Percentiles rank a stretch among this genome's conserved stretches.
phyloP scores from a whole-genome alignment of 2,329 filamentous ascomycete species.

The Colletotrichum tofieldiae region DNA sequence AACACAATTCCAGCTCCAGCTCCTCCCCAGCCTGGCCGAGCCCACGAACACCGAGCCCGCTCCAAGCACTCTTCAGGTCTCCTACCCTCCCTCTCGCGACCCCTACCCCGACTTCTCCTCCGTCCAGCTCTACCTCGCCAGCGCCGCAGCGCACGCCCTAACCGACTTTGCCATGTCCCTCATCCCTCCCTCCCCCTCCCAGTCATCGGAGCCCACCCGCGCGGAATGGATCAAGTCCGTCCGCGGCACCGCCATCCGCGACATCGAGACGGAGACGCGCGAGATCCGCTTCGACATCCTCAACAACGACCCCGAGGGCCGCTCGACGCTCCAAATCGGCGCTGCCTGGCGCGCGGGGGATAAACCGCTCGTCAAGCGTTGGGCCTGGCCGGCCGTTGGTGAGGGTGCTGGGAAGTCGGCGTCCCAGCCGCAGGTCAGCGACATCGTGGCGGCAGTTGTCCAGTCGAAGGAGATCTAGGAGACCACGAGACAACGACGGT shows the following conservation, averaged over 20 bases:
- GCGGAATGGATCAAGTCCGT: conserved; percentile 50
- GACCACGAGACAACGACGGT: not conserved
- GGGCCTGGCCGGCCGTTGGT: conserved; percentile 50
- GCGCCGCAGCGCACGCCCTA: conserved; percentile 59
- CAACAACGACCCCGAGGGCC: conserved; percentile 42
- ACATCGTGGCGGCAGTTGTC: conserved; percentile 38
- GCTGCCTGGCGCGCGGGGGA: conserved; percentile 43
- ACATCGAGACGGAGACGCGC: conserved; percentile 48
- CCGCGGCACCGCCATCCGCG: conserved; percentile 53
- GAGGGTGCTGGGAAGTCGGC: not conserved
- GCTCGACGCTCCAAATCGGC: conserved; percentile 46
- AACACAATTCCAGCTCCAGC: conserved; percentile 61
- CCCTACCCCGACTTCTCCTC: conserved; percentile 62
- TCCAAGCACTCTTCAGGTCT: conserved; percentile 53
- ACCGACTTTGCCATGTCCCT: conserved; percentile 53
- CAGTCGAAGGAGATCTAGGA: conserved; percentile 36
- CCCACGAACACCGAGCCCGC: conserved; percentile 44
- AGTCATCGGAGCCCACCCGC: conserved; percentile 20
- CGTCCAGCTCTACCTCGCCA: conserved; percentile 63
- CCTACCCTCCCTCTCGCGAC: conserved; percentile 62
- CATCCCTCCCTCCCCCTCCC: conserved; percentile 15
- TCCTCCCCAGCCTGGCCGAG: conserved; percentile 52
- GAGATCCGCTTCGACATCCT: conserved; percentile 53
- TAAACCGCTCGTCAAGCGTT: conserved; percentile 45
- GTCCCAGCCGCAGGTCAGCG: conserved; percentile 12